Evolutionary conservation across 2,329 filamentous ascomycete genomes (phyloP).

Genomic region (Achaetomium macrosporum): DNA sequence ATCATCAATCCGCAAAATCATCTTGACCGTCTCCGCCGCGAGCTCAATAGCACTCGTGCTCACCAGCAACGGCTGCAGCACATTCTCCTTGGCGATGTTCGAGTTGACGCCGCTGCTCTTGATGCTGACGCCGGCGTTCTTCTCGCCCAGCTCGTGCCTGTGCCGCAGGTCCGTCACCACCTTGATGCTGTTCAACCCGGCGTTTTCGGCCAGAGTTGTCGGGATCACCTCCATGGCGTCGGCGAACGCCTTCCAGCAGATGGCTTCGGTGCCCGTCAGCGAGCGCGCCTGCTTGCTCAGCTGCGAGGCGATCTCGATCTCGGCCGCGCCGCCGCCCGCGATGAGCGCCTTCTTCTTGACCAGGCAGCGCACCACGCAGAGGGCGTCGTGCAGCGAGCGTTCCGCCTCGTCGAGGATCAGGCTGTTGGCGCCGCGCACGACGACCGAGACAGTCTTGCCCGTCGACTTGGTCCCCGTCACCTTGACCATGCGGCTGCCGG

Average conservation of each 20-base stretch:
- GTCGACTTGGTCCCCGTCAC: conserved; percentile 82
- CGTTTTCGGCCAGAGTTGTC: conserved; percentile 94
- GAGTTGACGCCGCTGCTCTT: conserved; percentile 95
- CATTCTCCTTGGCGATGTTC: conserved; percentile 95
- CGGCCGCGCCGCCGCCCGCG: conserved; percentile 89
- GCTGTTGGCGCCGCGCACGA: conserved; percentile 88
- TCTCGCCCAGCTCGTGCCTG: conserved; percentile 89
- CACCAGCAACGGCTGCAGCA: conserved; percentile 90
- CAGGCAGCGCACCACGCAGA: conserved; percentile 93
- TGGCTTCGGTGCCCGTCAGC: conserved; percentile 85
- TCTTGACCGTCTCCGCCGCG: conserved; percentile 97
- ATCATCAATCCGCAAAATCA: conserved; percentile 67
- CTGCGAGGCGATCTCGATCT: conserved; percentile 90
- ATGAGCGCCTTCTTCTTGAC: conserved; percentile 99
- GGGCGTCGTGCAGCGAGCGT: conserved; percentile 91
- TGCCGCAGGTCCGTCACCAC: conserved; percentile 94
- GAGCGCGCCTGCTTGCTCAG: conserved; percentile 76
- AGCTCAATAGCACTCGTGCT: conserved; percentile 97
- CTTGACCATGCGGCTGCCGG: conserved; percentile 89
- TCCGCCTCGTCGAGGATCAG: conserved; percentile 96
- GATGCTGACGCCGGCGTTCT: conserved; percentile 95
- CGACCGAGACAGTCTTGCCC: conserved; percentile 86
- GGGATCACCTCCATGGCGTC: conserved; percentile 97
- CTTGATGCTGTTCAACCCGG: conserved; percentile 96
- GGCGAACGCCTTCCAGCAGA: conserved; percentile 98